Evolutionary conservation across 2,329 filamentous ascomycete species (phyloP), one percentile per base, ranked within the genome.

Genomic region (Xylariomycetidae sp.): DNA sequence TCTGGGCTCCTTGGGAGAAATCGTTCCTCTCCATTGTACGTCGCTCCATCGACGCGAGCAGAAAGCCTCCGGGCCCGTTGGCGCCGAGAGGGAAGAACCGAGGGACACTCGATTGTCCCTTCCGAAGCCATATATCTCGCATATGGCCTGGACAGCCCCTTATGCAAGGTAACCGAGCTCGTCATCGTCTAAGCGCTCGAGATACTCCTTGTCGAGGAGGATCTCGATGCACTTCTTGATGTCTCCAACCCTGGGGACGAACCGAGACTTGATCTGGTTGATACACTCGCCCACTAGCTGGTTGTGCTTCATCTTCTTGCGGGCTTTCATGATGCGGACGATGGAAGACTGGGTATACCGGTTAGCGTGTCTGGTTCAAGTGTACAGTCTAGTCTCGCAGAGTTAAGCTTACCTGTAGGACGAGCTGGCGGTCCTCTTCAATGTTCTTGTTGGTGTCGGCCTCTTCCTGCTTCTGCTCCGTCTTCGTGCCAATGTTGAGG

Each of bases 221-320:
- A 95, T 95, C 63, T 98, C 92, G 58, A 98, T 96, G 63, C 92
- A 95, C 69, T 96, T 98, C 72, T 98, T 98, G 75, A 98, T 98
- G 50, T 98, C 92, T 12, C 78, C 72, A 19, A 98, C 76, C 65
- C 94, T 94, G 25, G 92, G 92, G 37, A 88, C 80, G 63, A 98
- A 98, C 25, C 92, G 85, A 25, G 79, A 81, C 58, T 85, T 86
- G 60, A 98, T 95, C 63, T 96, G 92, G 54, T 82, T 83, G 59
- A 98, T 96, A 16, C 89, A 93, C 65, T 98, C 92, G 55, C 86
- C 82, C 34, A 98, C 88, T 10, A 98, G 80, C 56, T 92, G 84
- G 41, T 82, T 80, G 65, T 98, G 90, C 76, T 95, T 96, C 86
- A 96, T 93, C 67, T 83, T 86, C 79, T 98, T 96, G 40, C 92